Conservation (phyloP, 2,329 filamentous ascomycete genomes). For the Zymoseptoria pseudotritici region DNA sequence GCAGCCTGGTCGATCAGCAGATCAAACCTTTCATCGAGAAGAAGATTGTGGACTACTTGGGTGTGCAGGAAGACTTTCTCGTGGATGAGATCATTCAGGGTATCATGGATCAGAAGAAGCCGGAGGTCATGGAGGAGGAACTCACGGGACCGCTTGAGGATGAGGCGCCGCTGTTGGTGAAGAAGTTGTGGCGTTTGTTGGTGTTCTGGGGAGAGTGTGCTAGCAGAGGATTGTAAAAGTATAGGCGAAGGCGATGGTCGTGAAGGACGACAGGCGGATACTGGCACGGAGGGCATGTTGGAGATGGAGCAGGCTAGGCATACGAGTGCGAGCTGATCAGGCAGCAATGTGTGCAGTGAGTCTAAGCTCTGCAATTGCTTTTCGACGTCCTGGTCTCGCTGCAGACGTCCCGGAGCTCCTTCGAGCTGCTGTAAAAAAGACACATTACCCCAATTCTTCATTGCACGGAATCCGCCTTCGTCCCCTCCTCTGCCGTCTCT, state of each 20-base stretch:
- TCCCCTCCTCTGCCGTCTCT: too few species aligned
- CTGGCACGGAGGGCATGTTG: not conserved
- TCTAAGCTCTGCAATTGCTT: not conserved
- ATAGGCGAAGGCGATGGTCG: not conserved
- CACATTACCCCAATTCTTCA: not conserved
- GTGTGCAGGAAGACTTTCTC: constrained; percentile 90
- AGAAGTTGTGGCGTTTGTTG: constrained; percentile 69
- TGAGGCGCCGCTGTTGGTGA: constrained; percentile 86
- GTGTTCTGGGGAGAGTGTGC: constrained; percentile 19
- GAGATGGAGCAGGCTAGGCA: not conserved
- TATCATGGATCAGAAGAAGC: constrained; percentile 64
- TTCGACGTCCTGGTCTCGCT: not conserved
- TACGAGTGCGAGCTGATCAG: not conserved
- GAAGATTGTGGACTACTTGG: constrained; percentile 94
- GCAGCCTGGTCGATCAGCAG: constrained; percentile 72
- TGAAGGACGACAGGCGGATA: not conserved
- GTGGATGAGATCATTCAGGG: constrained; percentile 90
- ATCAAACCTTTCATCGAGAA: constrained; percentile 93
- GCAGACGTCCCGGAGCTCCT: not conserved
- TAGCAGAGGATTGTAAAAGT: constrained; percentile 8
- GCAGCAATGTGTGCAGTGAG: not conserved
- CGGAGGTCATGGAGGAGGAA: constrained; percentile 76
- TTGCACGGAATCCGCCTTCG: not conserved
- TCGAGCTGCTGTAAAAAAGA: not conserved
- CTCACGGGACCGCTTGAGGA: constrained; percentile 88